Conservation (phyloP, 1,284 basidiomycete species). For the Leccinum angustisporum region DNA sequence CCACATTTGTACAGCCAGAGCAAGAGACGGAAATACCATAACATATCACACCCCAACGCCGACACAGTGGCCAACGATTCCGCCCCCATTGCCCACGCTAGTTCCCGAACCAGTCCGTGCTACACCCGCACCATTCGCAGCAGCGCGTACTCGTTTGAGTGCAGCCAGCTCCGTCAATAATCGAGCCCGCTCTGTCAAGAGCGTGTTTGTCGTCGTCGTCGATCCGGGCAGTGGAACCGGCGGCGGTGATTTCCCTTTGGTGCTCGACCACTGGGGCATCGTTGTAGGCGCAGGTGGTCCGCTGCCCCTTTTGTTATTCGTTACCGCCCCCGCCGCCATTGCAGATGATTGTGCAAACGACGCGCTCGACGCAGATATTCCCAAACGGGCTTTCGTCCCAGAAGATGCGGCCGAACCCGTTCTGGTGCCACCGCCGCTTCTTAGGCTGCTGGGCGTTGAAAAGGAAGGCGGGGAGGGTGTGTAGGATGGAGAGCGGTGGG, state of each 20-base stretch:
- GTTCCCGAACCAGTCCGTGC: background rate
- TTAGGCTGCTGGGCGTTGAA: slow-evolving; percentile 1
- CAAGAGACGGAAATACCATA: background rate
- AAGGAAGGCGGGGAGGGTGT: slow-evolving; percentile 24
- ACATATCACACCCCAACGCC: slow-evolving; percentile 10
- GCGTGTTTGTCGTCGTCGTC: slow-evolving; percentile 20
- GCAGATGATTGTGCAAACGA: background rate
- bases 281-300: background rate
- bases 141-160: slow-evolving; percentile 23
- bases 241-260: background rate
- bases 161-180: slow-evolving; percentile 32
- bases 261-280: background rate
- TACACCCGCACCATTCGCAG: slow-evolving; percentile 7
- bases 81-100: background rate
- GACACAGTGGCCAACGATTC: background rate
- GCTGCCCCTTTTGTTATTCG: background rate
- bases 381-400: background rate
- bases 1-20: background rate
- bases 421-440: background rate
- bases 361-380: background rate
- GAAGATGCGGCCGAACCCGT: background rate
- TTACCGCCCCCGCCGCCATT: background rate
- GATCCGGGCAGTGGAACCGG: slow-evolving; percentile 7
- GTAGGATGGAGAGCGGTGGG: slow-evolving; percentile 10
- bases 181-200: slow-evolving; percentile 31